Conservation (phyloP, 495 filamentous ascomycete species). For the Penicillium arizonense region DNA sequence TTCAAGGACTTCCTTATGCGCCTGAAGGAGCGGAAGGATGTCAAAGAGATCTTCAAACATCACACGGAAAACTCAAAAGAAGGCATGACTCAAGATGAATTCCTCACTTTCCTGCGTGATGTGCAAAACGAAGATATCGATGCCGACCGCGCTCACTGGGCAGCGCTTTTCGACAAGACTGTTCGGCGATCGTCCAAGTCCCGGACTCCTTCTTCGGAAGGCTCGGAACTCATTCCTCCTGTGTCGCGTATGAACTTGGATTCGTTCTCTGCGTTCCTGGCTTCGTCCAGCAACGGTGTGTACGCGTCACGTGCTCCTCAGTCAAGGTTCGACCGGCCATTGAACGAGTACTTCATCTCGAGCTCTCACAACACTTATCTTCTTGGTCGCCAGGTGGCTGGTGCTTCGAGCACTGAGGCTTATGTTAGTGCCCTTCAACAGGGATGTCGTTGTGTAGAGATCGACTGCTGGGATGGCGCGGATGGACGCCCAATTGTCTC, state of each 20-base stretch:
- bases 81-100: slow-evolving; percentile 69
- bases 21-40: slow-evolving; percentile 80
- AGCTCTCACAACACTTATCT: slow-evolving; percentile 99
- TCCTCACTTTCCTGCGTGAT: slow-evolving; percentile 70
- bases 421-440: slow-evolving; percentile 88
- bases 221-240: slow-evolving; percentile 33
- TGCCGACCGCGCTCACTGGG: slow-evolving; percentile 62
- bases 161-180: slow-evolving; percentile 70
- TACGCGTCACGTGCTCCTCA: slow-evolving; percentile 55
- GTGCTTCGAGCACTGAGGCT: slow-evolving; percentile 86
- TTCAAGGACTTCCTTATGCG: slow-evolving; percentile 79
- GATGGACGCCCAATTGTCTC: slow-evolving; percentile 84
- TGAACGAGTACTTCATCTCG: slow-evolving; percentile 98
- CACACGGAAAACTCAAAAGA: slow-evolving; percentile 48
- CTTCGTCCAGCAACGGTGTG: slow-evolving; percentile 66
- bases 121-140: slow-evolving; percentile 76
- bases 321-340: slow-evolving; percentile 69
- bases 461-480: slow-evolving; percentile 95
- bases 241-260: slow-evolving; percentile 64
- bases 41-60: slow-evolving; percentile 64
- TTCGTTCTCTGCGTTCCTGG: slow-evolving; percentile 73
- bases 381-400: slow-evolving; percentile 82
- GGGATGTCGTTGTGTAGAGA: slow-evolving; percentile 92
- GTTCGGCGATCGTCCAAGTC: slow-evolving; percentile 58
- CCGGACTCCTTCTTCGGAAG: slow-evolving; percentile 43